phyloP scores from a whole-genome alignment of 108 stramenopile genomes.

The Cyclotella choctawhatcheeana region DNA sequence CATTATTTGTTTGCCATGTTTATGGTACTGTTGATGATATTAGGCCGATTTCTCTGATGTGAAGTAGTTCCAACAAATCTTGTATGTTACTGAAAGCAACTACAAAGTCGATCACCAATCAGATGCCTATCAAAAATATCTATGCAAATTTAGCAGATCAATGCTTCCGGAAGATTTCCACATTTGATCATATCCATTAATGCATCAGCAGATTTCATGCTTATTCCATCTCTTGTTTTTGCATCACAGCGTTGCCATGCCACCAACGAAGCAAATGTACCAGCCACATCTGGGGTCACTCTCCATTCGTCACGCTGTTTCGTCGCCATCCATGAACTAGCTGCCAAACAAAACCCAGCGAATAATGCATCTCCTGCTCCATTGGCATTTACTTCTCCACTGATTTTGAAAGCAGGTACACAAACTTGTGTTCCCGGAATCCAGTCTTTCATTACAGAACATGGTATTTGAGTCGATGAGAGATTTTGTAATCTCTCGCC shows the following conservation, averaged over 20 bases:
- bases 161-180: conserved; percentile 22
- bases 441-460: conserved; percentile 29
- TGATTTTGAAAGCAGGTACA: conserved; percentile 48
- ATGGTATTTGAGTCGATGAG: conserved; percentile 10
- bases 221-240: conserved; percentile 41
- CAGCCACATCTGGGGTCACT: conserved; percentile 29
- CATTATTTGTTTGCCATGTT: no score
- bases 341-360: conserved; percentile 53
- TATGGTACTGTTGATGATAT: no score
- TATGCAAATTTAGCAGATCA: no score
- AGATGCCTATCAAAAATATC: no score
- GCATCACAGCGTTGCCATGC: conserved; percentile 46
- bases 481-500: conserved; percentile 26
- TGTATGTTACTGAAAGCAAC: no score
- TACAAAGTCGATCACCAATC: no score
- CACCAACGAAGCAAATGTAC: conserved; percentile 43
- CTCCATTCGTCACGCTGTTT: conserved; percentile 22
- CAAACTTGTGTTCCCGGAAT: conserved; percentile 31
- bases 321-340: conserved; percentile 37
- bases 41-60: no score
- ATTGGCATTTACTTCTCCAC: conserved; percentile 43
- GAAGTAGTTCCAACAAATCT: no score
- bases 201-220: conserved; percentile 41
- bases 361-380: conserved; percentile 58
- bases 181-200: conserved; percentile 34